Percentiles rank a stretch among this genome's conserved stretches.
Conservation (phyloP, 1,284 basidiomycete genomes). For the Farysia itapuensis region DNA sequence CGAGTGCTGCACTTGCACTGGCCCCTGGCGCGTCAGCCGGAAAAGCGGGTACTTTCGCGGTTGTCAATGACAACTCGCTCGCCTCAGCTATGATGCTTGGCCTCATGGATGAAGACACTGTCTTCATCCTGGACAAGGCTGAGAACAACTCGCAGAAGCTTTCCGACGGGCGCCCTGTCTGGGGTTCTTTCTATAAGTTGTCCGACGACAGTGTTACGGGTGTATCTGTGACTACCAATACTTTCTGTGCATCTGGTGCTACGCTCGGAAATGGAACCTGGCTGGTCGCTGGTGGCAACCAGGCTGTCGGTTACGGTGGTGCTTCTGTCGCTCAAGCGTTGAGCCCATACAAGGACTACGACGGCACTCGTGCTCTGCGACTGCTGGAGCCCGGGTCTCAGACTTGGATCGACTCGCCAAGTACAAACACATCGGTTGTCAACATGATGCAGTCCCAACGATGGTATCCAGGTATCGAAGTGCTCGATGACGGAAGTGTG, state of each 20-base stretch:
- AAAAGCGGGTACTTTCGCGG: constrained; percentile 44
- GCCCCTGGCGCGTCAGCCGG: constrained; percentile 11
- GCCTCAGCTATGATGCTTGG: constrained; percentile 60
- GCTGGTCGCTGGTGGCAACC: constrained; percentile 60
- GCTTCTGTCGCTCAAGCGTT: constrained; percentile 9
- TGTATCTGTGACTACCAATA: constrained; percentile 57
- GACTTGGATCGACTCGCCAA: constrained; percentile 46
- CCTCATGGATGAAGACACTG: constrained; percentile 53
- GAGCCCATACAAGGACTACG: constrained; percentile 51
- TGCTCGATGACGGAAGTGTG: constrained; percentile 53
- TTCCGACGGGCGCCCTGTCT: constrained; percentile 41
- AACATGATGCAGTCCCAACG: constrained; percentile 46
- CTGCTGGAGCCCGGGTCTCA: constrained; percentile 47
- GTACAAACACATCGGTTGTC: constrained; percentile 17
- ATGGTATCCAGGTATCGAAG: constrained; percentile 59
- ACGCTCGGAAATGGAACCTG: constrained; percentile 60
- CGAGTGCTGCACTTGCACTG: constrained; percentile 21
- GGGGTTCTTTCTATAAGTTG: constrained; percentile 51
- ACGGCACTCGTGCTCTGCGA: constrained; percentile 54
- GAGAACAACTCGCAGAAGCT: constrained; percentile 57
- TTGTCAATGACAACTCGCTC: constrained; percentile 47
- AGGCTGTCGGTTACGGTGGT: constrained; percentile 58
- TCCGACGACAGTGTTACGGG: constrained; percentile 45
- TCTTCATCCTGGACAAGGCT: constrained; percentile 61
- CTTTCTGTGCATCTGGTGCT: constrained; percentile 60